Conservation (phyloP, 805 yeast species). For the Lipomyces sp. region DNA sequence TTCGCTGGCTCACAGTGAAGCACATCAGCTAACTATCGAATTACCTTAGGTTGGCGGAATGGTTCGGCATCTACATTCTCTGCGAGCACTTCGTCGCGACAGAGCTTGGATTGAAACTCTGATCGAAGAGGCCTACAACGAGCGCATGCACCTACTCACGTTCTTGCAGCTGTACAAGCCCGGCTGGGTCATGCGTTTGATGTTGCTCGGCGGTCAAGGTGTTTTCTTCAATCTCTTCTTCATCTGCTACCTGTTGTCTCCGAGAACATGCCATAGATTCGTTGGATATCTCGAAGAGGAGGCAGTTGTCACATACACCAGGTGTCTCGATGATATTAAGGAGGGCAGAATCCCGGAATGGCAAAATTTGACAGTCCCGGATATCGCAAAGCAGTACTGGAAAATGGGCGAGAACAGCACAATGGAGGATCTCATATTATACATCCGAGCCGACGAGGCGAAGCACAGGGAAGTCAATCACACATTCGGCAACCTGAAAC, state of each 20-base stretch:
- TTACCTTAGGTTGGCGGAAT: conserved; percentile 55
- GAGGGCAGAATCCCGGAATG: conserved; percentile 51
- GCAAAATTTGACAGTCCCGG: conserved; percentile 46
- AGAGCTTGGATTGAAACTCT: conserved; percentile 74
- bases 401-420: conserved; percentile 50
- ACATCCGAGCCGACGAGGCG: conserved; percentile 72
- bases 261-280: conserved; percentile 67
- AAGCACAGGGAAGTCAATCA: conserved; percentile 79
- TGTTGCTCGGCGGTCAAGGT: conserved; percentile 65
- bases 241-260: conserved; percentile 54
- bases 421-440: conserved; percentile 56
- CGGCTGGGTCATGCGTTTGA: conserved; percentile 50
- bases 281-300: conserved; percentile 79
- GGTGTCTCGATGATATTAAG: conserved; percentile 54
- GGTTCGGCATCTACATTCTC: conserved; percentile 62
- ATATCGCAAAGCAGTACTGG: conserved; percentile 65
- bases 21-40: background rate
- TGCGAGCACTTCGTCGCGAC: conserved; percentile 60
- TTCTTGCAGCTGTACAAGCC: conserved; percentile 65
- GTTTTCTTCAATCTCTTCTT: conserved; percentile 67
- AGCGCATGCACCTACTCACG: conserved; percentile 70
- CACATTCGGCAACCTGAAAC: conserved; percentile 63
- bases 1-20: background rate
- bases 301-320: conserved; percentile 66
- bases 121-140: conserved; percentile 73